A percentile compares a stretch with the other conserved stretches of the same genome.
Evolutionary conservation across 2,329 filamentous ascomycete species (phyloP).

Genomic region (Penicillium glabrum): DNA sequence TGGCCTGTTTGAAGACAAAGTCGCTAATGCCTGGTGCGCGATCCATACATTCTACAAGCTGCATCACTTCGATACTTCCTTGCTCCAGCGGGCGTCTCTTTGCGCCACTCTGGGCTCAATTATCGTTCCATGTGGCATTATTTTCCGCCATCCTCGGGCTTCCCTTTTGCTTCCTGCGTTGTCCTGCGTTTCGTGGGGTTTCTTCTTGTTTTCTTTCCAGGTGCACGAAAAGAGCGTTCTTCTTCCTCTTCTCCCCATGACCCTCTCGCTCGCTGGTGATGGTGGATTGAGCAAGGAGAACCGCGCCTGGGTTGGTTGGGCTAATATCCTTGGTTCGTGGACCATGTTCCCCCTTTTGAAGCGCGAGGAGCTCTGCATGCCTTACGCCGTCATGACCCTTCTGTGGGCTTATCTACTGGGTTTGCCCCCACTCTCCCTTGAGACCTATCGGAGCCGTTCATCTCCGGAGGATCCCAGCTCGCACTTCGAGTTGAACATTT

Average conservation of each 20-base stretch:
- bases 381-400: constrained; percentile 79
- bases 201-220: constrained; percentile 97
- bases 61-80: constrained; percentile 65
- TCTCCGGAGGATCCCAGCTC: constrained; percentile 33
- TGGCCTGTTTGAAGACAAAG: constrained; percentile 98
- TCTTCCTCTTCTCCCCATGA: constrained; percentile 90
- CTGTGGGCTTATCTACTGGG: constrained; percentile 92
- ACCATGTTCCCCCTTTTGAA: constrained; percentile 90
- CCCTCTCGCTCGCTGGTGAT: constrained; percentile 74
- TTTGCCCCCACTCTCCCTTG: constrained; percentile 73
- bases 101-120: constrained; percentile 74
- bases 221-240: constrained; percentile 98
- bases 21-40: constrained; percentile 97
- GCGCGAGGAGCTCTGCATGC: constrained; percentile 78
- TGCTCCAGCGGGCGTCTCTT: constrained; percentile 76
- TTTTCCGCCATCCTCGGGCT: constrained; percentile 76
- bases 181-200: constrained; percentile 86
- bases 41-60: constrained; percentile 89
- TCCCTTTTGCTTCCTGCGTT: constrained; percentile 77
- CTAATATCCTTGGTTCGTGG: constrained; percentile 85
- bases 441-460: constrained; percentile 61
- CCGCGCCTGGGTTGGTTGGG: constrained; percentile 92
- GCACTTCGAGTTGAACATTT: constrained; percentile 50
- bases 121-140: constrained; percentile 71
- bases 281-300: constrained; percentile 74